A percentile compares a stretch with the other conserved stretches of the same genome.
These are phyloP conservation scores for Musa troglodytarum DNA, from an alignment of 176 grass and related monocot species.

Conservation along the genomic window DNA sequence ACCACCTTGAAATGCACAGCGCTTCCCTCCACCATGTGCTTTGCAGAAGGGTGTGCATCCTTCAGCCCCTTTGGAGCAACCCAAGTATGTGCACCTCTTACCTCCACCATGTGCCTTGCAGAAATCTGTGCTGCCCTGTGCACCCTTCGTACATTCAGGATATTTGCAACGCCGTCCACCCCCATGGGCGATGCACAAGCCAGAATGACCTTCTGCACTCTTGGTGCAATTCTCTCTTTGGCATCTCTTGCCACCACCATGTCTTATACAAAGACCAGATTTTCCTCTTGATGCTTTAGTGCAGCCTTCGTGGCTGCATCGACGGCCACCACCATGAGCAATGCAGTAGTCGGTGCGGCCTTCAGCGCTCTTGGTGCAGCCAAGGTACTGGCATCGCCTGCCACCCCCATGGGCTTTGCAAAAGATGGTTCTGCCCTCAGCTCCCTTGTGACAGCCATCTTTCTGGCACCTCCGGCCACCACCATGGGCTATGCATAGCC, in stretches of 20 bases:
- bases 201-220: constrained; percentile 52
- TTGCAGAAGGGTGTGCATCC: constrained; percentile 47
- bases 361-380: constrained; percentile 48
- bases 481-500: constrained; percentile 73
- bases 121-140: constrained; percentile 43
- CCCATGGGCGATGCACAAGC: constrained; percentile 51
- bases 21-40: constrained; percentile 45
- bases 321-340: constrained; percentile 44
- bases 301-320: constrained; percentile 38
- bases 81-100: constrained; percentile 37
- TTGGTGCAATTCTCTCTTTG: constrained; percentile 39
- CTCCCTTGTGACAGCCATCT: constrained; percentile 41
- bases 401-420: constrained; percentile 54
- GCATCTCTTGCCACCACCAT: constrained; percentile 56
- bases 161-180: constrained; percentile 40
- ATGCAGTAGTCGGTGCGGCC: constrained; percentile 46
- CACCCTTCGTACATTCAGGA: constrained; percentile 38
- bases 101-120: constrained; percentile 60
- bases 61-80: constrained; percentile 45
- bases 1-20: constrained; percentile 31
- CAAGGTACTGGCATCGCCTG: constrained; percentile 33
- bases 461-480: constrained; percentile 62
- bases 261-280: constrained; percentile 46
- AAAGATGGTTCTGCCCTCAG: constrained; percentile 45
- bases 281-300: constrained; percentile 44